Base-by-base conservation (phyloP, 2,329 filamentous ascomycete genomes). In the Aspergillus tubingensis region DNA sequence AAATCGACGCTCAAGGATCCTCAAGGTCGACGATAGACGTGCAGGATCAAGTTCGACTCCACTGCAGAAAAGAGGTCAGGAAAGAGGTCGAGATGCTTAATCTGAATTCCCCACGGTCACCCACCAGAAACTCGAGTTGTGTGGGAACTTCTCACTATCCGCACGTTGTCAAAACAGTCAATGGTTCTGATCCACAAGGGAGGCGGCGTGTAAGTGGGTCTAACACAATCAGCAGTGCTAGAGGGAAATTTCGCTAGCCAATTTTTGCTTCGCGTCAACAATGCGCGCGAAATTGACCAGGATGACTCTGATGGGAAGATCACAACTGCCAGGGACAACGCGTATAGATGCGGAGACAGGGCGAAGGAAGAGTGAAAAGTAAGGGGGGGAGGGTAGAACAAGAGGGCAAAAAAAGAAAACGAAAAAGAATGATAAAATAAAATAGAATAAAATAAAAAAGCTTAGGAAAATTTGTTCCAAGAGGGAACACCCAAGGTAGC, bases 71-170 rank as follows among this genome's bases (percentile, higher is more conserved):
- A 65, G 63, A 68, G 62, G 66, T 68, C 58, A 69, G 67, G 67
- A 67, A 36, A 65, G 62, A 68, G 60, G 65, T 68, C 68, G 65
- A 67, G 67, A 74, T 70, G 72, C 70, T 74, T 73, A 72, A 70
- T 70, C 66, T 67, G 66, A 73, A 72, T 71, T 76, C 74, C 73
- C 74, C 74, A 76, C 74, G 74, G 73, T 72, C 71, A 74, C 71
- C 73, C 74, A 76, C 73, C 70, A 73, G 68, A 68, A 64, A 69
- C 70, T 66, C 62, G 61, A 72, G 68, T 70, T 68, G 70, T 73
- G 72, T 76, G 74, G 73, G 70, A 74, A 75, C 70, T 72, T 70
- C 62, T 71, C 70, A 71, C 75, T 76, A 76, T 75, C 74, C 74
- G 74, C 74, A 76, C 73, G 74, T 75, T 74, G 74, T 75, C 67